These are phyloP conservation scores for Pythium aristosporum DNA, from an alignment of 352 stramenopile species.

Conservation along the genomic window DNA sequence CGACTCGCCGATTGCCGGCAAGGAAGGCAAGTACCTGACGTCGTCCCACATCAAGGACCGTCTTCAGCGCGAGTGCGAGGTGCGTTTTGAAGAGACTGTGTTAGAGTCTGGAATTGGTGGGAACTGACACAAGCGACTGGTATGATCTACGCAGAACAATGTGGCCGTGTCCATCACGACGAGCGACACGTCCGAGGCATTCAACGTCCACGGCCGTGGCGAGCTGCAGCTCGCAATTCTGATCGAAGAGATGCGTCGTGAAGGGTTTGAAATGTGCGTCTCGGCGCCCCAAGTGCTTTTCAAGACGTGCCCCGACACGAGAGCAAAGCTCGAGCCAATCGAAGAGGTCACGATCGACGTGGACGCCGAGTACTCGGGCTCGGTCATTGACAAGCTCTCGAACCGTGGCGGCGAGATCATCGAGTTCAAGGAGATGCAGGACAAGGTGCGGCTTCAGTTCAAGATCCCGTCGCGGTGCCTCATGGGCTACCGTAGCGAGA, in stretches of 20 bases:
- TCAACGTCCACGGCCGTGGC: constrained; percentile 95
- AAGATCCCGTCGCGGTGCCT: constrained; percentile 95
- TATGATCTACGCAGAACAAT: constrained; percentile 89
- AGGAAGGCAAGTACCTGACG: constrained; percentile 97
- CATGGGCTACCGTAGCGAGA: constrained; percentile 95
- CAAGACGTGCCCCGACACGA: constrained; percentile 82
- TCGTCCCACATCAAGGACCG: constrained; percentile 94
- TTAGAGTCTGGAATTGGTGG: too few species aligned
- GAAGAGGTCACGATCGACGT: constrained; percentile 96
- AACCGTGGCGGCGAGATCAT: constrained; percentile 92
- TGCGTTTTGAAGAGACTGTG: constrained; percentile 17
- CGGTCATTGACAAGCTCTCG: constrained; percentile 97
- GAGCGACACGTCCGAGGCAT: constrained; percentile 88
- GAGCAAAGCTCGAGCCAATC: constrained; percentile 85
- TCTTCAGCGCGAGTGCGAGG: constrained; percentile 92
- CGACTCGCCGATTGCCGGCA: constrained; percentile 94
- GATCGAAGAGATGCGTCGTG: constrained; percentile 98
- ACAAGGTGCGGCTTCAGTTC: constrained; percentile 95
- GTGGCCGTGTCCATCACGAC: constrained; percentile 93
- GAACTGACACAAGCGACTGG: background rate
- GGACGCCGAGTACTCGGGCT: constrained; percentile 93
- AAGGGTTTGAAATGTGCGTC: constrained; percentile 98
- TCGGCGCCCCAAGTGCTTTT: constrained; percentile 96
- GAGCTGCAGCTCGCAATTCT: constrained; percentile 98
- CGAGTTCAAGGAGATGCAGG: constrained; percentile 90